Evolutionary conservation across 768 basidiomycete species (phyloP), one percentile per base, ranked within the genome.

Genomic region (Auricularia sp.): DNA sequence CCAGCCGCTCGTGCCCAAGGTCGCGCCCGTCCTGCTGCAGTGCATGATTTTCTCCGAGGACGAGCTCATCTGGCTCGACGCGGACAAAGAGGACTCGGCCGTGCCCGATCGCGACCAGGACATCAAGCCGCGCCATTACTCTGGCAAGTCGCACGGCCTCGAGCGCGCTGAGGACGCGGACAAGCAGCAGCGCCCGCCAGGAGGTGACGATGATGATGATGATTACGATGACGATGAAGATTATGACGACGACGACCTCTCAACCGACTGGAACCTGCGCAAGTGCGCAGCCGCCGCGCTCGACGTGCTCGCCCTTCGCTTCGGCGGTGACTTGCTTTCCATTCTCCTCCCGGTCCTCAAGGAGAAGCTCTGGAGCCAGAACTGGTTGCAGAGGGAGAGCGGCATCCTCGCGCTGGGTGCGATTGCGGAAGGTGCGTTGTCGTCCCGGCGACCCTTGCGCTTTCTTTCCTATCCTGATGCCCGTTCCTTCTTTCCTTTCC

Each of bases 281-380:
- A 99, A 99, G 78, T 99, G 97, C 72, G 93, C 94, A 1, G 97
- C 97, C 0, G 97, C 97, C 0, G 97, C 97, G 10, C 80, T 99
- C 64, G 97, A 99, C 73, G 95, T 99, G 34, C 84, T 99, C 64
- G 93, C 94, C 1, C 93, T 98, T 18, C 86, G 92, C 51, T 98
- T 98, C 71, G 87, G 88, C 42, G 83, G 82, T n/a, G 94, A 98
- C 65, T 77, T 98, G 64, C 78, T 99, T 71, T 89, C 90, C 66
- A 89, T 97, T 54, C 80, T 98, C 33, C 81, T 99, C 34, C 87
- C 90, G 4, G 88, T 90, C 35, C 76, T 99, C 73, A 96, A 97
- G 79, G 88, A 91, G 67, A 93, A 96, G 72, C 80, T 99, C 36
- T 98, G 95, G 88, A 91, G 87, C 70, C 72, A 77, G 34, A 93